Evolutionary conservation across 129 eudicot species (phyloP).

Genomic region (Ambrosia artemisiifolia): DNA sequence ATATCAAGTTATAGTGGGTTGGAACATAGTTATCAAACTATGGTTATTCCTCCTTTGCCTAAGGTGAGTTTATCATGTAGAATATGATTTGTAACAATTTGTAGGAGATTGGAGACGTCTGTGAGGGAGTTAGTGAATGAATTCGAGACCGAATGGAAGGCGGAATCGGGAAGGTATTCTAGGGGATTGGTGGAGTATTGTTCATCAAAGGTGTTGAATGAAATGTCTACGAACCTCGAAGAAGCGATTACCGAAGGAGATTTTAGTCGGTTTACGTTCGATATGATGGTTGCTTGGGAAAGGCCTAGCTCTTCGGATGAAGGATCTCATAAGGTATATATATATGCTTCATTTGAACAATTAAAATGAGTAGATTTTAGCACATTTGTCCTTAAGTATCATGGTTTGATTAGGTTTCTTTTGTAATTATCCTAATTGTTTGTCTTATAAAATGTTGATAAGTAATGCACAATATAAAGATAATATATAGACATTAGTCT

Average conservation of each 20-base stretch:
- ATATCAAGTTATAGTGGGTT: no score
- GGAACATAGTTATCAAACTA: no score
- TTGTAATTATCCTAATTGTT: no score
- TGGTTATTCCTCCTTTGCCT: no score
- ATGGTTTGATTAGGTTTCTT: no score
- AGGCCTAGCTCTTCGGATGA: conserved; percentile 51
- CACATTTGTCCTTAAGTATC: no score
- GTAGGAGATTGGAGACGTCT: conserved; percentile 53
- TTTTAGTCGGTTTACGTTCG: conserved; percentile 75
- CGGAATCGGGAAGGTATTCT: conserved; percentile 58
- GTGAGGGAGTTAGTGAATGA: conserved; percentile 51
- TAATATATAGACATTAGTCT: no score
- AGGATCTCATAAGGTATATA: conserved; percentile 42
- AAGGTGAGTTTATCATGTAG: not conserved
- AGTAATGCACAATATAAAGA: no score
- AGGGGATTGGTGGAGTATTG: conserved; percentile 69
- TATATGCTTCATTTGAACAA: not conserved
- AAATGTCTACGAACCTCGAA: conserved; percentile 38
- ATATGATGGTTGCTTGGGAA: conserved; percentile 98
- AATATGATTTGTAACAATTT: not conserved
- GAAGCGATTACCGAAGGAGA: conserved; percentile 51
- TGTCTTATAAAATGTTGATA: no score
- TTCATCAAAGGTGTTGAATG: conserved; percentile 55
- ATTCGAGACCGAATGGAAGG: conserved; percentile 55
- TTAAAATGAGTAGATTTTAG: not conserved